These are phyloP conservation scores for Meripilus lineatus DNA, from an alignment of 1,284 basidiomycete species.

Conservation along the genomic window DNA sequence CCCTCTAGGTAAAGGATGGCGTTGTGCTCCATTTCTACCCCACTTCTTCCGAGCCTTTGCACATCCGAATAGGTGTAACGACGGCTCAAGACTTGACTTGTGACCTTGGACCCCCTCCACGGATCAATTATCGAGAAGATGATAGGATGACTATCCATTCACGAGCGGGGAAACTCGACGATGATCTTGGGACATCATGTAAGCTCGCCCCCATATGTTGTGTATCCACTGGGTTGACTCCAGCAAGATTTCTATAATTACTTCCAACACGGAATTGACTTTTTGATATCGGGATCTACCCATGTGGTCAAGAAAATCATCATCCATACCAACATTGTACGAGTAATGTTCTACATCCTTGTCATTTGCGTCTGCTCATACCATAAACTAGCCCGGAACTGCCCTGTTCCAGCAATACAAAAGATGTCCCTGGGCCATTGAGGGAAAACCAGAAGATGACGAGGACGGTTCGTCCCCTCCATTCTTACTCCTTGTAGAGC, in stretches of 20 bases:
- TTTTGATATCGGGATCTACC: slow-evolving; percentile 67
- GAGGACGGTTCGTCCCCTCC: slow-evolving; percentile 52
- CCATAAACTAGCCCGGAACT: slow-evolving; percentile 64
- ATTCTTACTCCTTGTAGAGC: slow-evolving; percentile 8
- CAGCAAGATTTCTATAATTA: slow-evolving; percentile 87
- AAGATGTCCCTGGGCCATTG: slow-evolving; percentile 84
- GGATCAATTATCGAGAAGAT: slow-evolving; percentile 82
- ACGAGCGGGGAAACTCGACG: slow-evolving; percentile 35
- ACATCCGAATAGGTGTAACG: slow-evolving; percentile 71
- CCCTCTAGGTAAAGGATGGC: slow-evolving; percentile 59
- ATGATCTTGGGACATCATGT: slow-evolving; percentile 33
- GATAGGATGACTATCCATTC: slow-evolving; percentile 81
- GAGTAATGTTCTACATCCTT: slow-evolving; percentile 2
- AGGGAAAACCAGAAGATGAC: slow-evolving; percentile 68
- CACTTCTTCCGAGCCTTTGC: slow-evolving; percentile 44
- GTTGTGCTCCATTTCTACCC: slow-evolving; percentile 66
- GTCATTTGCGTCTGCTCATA: background rate
- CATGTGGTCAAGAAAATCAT: slow-evolving; percentile 82
- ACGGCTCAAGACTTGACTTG: slow-evolving; percentile 77
- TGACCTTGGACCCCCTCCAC: slow-evolving; percentile 76
- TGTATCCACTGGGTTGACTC: background rate
- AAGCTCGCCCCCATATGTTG: too few species aligned
- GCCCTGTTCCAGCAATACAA: slow-evolving; percentile 86
- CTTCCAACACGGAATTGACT: slow-evolving; percentile 84
- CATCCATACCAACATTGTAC: slow-evolving; percentile 79